Conservation (phyloP, 2,329 filamentous ascomycete genomes). For the Pochonia chlamydosporia region DNA sequence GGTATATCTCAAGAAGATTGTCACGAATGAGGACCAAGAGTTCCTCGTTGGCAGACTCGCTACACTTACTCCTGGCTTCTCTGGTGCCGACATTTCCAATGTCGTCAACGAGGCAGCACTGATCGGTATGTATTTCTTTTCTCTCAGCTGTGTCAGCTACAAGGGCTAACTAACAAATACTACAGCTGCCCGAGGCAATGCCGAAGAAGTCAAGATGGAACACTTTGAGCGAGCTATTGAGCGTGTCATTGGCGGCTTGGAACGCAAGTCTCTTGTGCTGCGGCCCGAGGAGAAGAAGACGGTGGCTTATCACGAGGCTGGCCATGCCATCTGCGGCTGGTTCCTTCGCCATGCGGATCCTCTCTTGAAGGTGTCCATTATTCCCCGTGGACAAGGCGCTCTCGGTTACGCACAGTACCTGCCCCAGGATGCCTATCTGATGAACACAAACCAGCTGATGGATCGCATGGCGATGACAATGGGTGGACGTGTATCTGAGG, state of each 20-base stretch:
- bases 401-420: constrained; percentile 96
- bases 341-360: constrained; percentile 96
- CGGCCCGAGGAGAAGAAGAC: constrained; percentile 91
- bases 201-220: constrained; percentile 73
- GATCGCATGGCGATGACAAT: constrained; percentile 99
- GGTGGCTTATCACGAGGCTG: constrained; percentile 96
- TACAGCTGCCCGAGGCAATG: constrained; percentile 75
- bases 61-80: constrained; percentile 91
- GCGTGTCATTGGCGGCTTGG: constrained; percentile 89
- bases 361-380: constrained; percentile 96
- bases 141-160: constrained; percentile 16
- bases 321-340: constrained; percentile 98
- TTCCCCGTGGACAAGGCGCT: constrained; percentile 88
- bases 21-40: constrained; percentile 84
- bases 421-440: constrained; percentile 89
- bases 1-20: constrained; percentile 91
- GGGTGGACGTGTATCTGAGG: constrained; percentile 89
- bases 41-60: constrained; percentile 83
- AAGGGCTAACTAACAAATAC: constrained; percentile 12
- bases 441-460: constrained; percentile 95
- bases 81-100: constrained; percentile 96
- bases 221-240: constrained; percentile 98
- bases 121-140: constrained; percentile 63
- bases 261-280: constrained; percentile 94
- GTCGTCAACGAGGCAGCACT: constrained; percentile 96